Base-by-base conservation (phyloP, 495 filamentous ascomycete species). In the Penicillium cinerascens region DNA sequence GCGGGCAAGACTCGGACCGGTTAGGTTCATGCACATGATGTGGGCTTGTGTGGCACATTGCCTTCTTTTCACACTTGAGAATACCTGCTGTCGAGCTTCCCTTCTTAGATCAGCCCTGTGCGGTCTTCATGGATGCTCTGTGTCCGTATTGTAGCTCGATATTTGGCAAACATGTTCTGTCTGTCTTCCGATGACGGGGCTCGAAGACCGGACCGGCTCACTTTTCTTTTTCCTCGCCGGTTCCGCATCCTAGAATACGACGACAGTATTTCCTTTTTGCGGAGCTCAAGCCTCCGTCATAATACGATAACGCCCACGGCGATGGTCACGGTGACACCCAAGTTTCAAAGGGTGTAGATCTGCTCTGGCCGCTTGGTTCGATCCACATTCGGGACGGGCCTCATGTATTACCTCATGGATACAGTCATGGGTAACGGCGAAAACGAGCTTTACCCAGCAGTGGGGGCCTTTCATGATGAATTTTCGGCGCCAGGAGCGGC, bases 401-500 rank as follows among this genome's bases (percentile, higher is more conserved):
- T 64, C 22, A 52, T n/a, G n/a, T n/a, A n/a, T 57, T 60, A 60
- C 55, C 49, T 51, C 56, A 54, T 56, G 25, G 40, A 35, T 47
- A 58, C 53, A 56, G 50, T 54, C 50, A 55, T 41, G n/a, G 43
- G 17, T 20, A 17, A 17, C 11, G 15, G 25, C 10, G 21, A 20
- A 7, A 38, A 21, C 7, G 29, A 1, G 10, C 27, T 29, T 10
- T 11, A 10, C 2, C 35, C 51, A 42, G 42, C n/a, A 42, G 16
- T 26, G 45, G 38, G 29, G 26, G 39, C 45, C 25, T 44, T 22
- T 40, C 37, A 43, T 39, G 29, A 39, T 25, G 23, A 21, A 59
- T 51, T 62, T 62, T 63, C 39, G 48, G 62, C 62, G 62, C 62
- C 51, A 63, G 44, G 37, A 59, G 62, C 62, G 62, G 62, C 37